A percentile compares a stretch with the other conserved stretches of the same genome.
Conservation (phyloP, 768 basidiomycete species). For the Rhizopogon roseolus region DNA sequence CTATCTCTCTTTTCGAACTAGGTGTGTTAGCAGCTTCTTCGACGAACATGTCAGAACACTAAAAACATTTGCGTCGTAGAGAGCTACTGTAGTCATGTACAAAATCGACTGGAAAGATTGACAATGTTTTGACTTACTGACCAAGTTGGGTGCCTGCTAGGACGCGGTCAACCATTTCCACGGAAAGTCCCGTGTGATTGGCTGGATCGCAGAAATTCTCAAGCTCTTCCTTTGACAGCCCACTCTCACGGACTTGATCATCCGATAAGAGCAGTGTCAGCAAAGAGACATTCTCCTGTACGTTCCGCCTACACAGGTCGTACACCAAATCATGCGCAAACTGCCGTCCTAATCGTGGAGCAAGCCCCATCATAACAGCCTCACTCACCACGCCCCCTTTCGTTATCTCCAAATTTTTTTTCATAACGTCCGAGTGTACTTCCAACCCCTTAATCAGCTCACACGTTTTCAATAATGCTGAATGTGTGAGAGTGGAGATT, state of each 20-base stretch:
- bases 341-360: conserved; percentile 37
- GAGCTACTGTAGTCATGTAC: no score
- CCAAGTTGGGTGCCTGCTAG: not conserved
- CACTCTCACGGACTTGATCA: conserved; percentile 18
- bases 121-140: not conserved
- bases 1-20: no score
- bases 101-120: no score
- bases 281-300: conserved; percentile 22
- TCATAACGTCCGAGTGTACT: conserved; percentile 36
- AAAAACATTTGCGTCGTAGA: no score
- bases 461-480: conserved; percentile 32
- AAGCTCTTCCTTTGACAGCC: conserved; percentile 23
- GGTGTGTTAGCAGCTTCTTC: no score
- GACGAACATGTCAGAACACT: no score
- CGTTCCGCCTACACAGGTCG: conserved; percentile 31
- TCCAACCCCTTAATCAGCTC: conserved; percentile 34
- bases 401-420: conserved; percentile 33
- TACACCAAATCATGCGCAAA: conserved; percentile 42
- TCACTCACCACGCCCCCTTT: conserved; percentile 39
- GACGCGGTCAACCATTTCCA: conserved; percentile 21
- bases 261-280: conserved; percentile 28
- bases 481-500: conserved; percentile 37
- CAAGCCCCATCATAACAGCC: conserved; percentile 45
- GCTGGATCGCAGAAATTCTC: conserved; percentile 31
- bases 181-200: conserved; percentile 34